Percentiles rank a stretch among this genome's conserved stretches.
Evolutionary conservation across 2,329 filamentous ascomycete genomes (phyloP).

Genomic region (Penicillium griseofulvum): DNA sequence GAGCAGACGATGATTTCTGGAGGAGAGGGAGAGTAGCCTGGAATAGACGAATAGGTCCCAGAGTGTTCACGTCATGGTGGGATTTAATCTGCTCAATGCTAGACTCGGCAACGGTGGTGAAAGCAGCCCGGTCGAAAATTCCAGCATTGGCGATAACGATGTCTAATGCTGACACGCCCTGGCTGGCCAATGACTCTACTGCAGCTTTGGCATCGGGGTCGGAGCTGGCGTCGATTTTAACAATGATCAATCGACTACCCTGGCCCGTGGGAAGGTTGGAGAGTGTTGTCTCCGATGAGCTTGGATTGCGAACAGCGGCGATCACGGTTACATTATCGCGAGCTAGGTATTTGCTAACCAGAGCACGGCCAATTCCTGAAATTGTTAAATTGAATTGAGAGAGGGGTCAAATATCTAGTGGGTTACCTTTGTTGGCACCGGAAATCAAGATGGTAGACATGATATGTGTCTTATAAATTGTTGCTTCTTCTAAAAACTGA

Average conservation of each 20-base stretch:
- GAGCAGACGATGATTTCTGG: neutral
- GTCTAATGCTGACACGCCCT: neutral
- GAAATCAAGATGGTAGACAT: constrained; percentile 1
- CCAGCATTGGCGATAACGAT: neutral
- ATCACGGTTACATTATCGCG: neutral
- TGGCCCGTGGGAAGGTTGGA: neutral
- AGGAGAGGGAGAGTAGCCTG: neutral
- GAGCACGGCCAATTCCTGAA: neutral
- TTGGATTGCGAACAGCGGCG: constrained; percentile 1
- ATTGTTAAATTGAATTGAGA: neutral
- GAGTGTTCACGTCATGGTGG: neutral
- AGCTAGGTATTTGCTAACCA: neutral
- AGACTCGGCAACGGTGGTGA: neutral
- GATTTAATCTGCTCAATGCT: neutral
- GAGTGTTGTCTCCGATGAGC: neutral
- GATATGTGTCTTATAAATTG: neutral
- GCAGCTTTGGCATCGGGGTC: neutral
- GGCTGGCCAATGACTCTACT: neutral
- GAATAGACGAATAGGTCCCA: neutral
- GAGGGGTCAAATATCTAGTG: neutral
- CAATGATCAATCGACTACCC: neutral
- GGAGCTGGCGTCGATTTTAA: neutral
- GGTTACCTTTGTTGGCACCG: neutral
- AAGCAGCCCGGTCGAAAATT: neutral
- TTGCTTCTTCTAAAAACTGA: neutral